A percentile compares a stretch with the other conserved stretches of the same genome.
Conservation (phyloP, 2,329 filamentous ascomycete species). For the Paecilomyces dactylethromorphus region DNA sequence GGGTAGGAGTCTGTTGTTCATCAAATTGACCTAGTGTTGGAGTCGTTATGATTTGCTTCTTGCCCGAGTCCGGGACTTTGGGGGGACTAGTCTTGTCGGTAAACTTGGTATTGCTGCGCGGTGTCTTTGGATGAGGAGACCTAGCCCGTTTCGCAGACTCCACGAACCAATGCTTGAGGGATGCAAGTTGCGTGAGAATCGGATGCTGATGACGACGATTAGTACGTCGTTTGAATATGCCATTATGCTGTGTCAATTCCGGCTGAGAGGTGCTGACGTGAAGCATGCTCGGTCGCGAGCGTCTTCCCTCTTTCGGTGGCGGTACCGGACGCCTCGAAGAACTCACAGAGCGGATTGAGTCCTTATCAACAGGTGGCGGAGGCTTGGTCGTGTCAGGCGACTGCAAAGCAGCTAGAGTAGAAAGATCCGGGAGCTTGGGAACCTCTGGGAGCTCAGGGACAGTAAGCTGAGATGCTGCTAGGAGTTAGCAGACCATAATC, state of each 20-base stretch:
- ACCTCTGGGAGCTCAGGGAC: conserved; percentile 70
- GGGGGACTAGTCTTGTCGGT: conserved; percentile 32
- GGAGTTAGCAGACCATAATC: neutral
- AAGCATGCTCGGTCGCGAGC: conserved; percentile 75
- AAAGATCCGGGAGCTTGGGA: conserved; percentile 64
- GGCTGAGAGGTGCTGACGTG: conserved; percentile 71
- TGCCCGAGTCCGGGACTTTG: conserved; percentile 28
- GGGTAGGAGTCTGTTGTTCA: conserved; percentile 28
- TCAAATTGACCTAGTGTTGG: conserved; percentile 16
- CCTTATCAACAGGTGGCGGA: conserved; percentile 69
- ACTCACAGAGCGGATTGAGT: conserved; percentile 63
- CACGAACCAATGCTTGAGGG: conserved; percentile 67
- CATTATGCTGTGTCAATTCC: conserved; percentile 53
- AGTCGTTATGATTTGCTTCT: conserved; percentile 18
- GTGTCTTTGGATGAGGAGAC: conserved; percentile 42
- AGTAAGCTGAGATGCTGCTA: conserved; percentile 49
- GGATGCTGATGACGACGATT: conserved; percentile 54
- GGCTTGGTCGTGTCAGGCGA: conserved; percentile 33
- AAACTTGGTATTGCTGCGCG: conserved; percentile 26
- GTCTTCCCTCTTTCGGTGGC: conserved; percentile 78
- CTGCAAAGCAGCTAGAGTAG: conserved; percentile 17
- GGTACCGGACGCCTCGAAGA: conserved; percentile 72
- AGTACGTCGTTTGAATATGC: conserved; percentile 49
- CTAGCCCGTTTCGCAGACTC: conserved; percentile 59
- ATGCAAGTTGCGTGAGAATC: conserved; percentile 60